Base-by-base conservation (phyloP, 1,284 basidiomycete genomes). In the Malassezia dermatis region DNA sequence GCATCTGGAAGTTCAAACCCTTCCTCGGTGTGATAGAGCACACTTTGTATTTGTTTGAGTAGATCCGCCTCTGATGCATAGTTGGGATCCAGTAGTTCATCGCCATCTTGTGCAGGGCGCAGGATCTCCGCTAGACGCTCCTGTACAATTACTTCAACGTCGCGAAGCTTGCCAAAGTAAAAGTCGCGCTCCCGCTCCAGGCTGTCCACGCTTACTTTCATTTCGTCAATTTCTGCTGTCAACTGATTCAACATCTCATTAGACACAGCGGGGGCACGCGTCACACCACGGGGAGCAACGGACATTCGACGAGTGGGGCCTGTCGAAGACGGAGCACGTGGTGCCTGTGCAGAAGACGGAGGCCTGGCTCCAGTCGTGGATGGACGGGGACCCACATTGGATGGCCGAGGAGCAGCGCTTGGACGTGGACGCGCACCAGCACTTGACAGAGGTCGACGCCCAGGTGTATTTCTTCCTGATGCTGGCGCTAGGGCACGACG, bases 161-260 rank as follows among this genome's bases (percentile, higher is more conserved):
- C 86, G 15, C 69, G 62, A 10, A 73, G 58, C 56, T 96, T 98
- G 67, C 86, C 84, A 78, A 96, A 98, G 78, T 98, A 98, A 76
- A 98, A 98, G 76, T 96, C 91, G 40, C 91, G 80, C 78, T 96
- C 90, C 78, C 89, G 93, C 79, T 79, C 78, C 43, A 81, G 76
- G 69, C 86, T 86, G 74, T 91, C 89, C 60, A 94, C 79, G 67
- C 88, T 85, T 1, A 80, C 75, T 52, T 84, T 83, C 79, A 95
- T 80, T 64, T 96, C 93, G 65, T 83, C 81, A 58, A 94, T 78
- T 76, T 95, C 88, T 0, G 78, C 77, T 56, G 86, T 86, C 44
- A 94, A 77, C 40, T 80, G 79, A 60, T 82, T 79, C 48, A 84
- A 69, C 46, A 78, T 77, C 35, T 77, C 76, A 40, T 75, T 73